Percentiles rank a stretch among this genome's conserved stretches.
These are phyloP conservation scores for Candida golubevii DNA, from an alignment of 805 yeast species.

Conservation along the genomic window DNA sequence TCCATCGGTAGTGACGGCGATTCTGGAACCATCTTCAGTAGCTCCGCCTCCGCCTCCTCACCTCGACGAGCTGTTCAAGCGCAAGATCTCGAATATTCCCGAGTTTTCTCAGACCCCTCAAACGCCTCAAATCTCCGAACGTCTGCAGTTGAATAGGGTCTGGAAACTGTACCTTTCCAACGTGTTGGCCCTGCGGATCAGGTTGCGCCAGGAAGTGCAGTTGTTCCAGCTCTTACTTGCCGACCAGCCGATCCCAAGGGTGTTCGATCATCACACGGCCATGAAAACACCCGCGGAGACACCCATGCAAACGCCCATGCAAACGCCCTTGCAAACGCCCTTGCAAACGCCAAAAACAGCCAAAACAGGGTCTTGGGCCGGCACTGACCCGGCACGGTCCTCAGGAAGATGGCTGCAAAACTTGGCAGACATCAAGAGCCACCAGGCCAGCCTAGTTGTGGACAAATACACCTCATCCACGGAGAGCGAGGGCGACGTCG, in stretches of 20 bases:
- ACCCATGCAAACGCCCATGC: background rate
- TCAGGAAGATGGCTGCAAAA: constrained; percentile 9
- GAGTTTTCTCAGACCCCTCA: background rate
- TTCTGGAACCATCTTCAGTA: constrained; percentile 8
- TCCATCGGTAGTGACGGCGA: constrained; percentile 3
- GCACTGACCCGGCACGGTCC: background rate
- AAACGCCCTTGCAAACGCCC: background rate
- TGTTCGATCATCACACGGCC: constrained; percentile 1
- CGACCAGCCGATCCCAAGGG: constrained; percentile 10
- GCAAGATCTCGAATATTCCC: background rate
- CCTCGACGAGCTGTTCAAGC: constrained; percentile 1
- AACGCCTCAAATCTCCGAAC: too few species aligned
- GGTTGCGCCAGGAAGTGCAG: constrained; percentile 38
- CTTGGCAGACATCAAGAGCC: constrained; percentile 7
- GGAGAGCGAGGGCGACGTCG: constrained; percentile 3
- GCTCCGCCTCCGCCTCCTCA: constrained; percentile 17
- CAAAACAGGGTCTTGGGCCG: background rate
- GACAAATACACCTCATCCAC: constrained; percentile 2
- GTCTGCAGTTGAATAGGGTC: constrained; percentile 3
- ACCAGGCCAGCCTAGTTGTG: constrained; percentile 6
- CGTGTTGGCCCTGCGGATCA: constrained; percentile 36
- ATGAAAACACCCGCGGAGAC: background rate
- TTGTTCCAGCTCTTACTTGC: constrained; percentile 26
- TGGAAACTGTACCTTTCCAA: constrained; percentile 35
- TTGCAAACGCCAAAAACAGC: background rate